Conservation (phyloP, 768 basidiomycete species). For the Calocera viscosa region DNA sequence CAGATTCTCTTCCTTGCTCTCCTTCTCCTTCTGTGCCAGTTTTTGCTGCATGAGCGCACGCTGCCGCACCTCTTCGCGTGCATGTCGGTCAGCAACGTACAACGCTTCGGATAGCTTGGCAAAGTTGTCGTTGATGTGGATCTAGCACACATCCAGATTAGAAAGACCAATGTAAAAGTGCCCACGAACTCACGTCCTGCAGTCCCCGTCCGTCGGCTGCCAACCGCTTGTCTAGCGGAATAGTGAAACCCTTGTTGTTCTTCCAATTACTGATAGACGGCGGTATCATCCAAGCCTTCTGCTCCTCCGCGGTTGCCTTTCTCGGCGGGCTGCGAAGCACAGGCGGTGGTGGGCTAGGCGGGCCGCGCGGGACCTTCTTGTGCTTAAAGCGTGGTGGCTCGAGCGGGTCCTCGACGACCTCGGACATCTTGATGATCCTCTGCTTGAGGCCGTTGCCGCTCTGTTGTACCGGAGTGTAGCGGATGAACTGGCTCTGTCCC, state of each 20-base stretch:
- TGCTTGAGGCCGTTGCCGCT: constrained; percentile 65
- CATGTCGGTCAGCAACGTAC: constrained; percentile 90
- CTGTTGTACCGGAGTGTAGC: constrained; percentile 93
- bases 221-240: constrained; percentile 92
- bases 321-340: constrained; percentile 90
- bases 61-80: constrained; percentile 94
- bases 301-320: constrained; percentile 90
- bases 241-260: constrained; percentile 99
- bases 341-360: constrained; percentile 91
- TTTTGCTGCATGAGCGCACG: constrained; percentile 97
- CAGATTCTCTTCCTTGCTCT: constrained; percentile 88
- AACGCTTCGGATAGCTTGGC: constrained; percentile 96
- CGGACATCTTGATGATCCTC: constrained; percentile 97
- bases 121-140: constrained; percentile 98
- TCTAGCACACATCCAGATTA: constrained; percentile 33
- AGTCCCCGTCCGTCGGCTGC: constrained; percentile 97
- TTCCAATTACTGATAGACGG: constrained; percentile 99
- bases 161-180: not conserved
- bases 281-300: constrained; percentile 99
- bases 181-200: constrained; percentile 66
- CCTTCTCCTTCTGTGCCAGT: constrained; percentile 97
- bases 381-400: constrained; percentile 97
- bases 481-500: constrained; percentile 78
- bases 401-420: constrained; percentile 92
- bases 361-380: constrained; percentile 96